Evolutionary conservation across 768 basidiomycete genomes (phyloP).

Genomic region (Chalciporus pseudorubinellus): DNA sequence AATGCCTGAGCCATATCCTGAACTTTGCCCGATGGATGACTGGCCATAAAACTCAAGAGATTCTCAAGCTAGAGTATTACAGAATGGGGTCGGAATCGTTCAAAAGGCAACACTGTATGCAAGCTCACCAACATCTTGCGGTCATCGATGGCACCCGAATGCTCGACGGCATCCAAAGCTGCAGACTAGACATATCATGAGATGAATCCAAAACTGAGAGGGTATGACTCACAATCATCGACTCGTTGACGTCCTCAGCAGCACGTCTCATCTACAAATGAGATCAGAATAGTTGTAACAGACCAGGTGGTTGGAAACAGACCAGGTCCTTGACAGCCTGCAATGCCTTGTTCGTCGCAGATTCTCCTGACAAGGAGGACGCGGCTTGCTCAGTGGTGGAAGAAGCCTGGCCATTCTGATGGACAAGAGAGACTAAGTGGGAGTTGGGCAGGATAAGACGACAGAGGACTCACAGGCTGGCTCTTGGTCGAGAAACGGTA

Average conservation of each 20-base stretch:
- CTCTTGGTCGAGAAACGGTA: conserved; percentile 29
- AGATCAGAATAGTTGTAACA: background rate
- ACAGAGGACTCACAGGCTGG: conserved; percentile 24
- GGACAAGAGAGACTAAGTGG: background rate
- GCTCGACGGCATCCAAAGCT: conserved; percentile 56
- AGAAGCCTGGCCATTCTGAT: conserved; percentile 11
- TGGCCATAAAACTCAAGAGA: conserved; percentile 59
- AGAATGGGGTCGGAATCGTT: background rate
- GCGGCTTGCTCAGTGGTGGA: conserved; percentile 11
- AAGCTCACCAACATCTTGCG: conserved; percentile 68
- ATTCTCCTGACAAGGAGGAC: conserved; percentile 11
- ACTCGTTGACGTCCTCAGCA: conserved; percentile 31
- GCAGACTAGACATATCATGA: conserved; percentile 42
- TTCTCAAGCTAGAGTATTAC: conserved; percentile 59
- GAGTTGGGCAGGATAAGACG: background rate
- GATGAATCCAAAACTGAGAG: background rate
- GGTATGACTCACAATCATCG: conserved; percentile 18
- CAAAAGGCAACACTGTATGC: background rate
- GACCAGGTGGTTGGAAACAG: background rate
- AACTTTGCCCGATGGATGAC: conserved; percentile 47
- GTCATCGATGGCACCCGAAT: conserved; percentile 69
- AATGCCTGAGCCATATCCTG: conserved; percentile 39
- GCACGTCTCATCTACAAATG: conserved; percentile 27
- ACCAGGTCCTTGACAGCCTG: conserved; percentile 31
- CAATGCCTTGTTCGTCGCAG: conserved; percentile 23